Conservation (phyloP, 768 basidiomycete genomes). For the Nidularia sp. region DNA sequence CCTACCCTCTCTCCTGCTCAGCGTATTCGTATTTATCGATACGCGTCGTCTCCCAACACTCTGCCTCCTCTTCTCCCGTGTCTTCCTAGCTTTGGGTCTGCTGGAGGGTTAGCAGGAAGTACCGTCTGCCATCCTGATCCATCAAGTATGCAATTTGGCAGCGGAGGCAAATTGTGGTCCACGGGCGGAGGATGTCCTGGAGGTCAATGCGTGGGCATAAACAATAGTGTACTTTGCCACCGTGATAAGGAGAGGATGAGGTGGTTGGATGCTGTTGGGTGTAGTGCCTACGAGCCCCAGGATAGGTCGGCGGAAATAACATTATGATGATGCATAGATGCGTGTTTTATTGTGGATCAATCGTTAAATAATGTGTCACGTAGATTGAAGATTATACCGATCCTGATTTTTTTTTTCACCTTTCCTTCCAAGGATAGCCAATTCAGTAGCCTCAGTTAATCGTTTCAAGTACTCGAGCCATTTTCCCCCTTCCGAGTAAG, state of each 20-base stretch:
- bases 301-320: too few species aligned
- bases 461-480: too few species aligned
- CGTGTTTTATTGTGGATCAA: too few species aligned
- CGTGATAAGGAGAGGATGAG: conserved; percentile 36
- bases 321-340: too few species aligned
- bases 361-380: too few species aligned
- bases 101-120: not conserved
- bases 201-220: conserved; percentile 34
- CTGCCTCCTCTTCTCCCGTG: conserved; percentile 30
- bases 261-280: conserved; percentile 46
- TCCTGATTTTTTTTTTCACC: too few species aligned
- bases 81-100: not conserved
- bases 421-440: too few species aligned
- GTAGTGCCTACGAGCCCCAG: conserved; percentile 37
- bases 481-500: too few species aligned
- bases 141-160: not conserved
- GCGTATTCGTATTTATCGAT: conserved; percentile 46
- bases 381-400: too few species aligned
- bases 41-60: conserved; percentile 41
- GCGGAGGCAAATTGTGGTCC: not conserved
- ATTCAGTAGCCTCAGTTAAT: too few species aligned
- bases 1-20: conserved; percentile 54
- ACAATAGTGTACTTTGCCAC: conserved; percentile 31
- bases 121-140: not conserved
- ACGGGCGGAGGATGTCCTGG: not conserved